Evolutionary conservation across 2,329 filamentous ascomycete genomes (phyloP), one percentile per base, ranked within the genome.

Genomic region (Cytospora leucostoma): DNA sequence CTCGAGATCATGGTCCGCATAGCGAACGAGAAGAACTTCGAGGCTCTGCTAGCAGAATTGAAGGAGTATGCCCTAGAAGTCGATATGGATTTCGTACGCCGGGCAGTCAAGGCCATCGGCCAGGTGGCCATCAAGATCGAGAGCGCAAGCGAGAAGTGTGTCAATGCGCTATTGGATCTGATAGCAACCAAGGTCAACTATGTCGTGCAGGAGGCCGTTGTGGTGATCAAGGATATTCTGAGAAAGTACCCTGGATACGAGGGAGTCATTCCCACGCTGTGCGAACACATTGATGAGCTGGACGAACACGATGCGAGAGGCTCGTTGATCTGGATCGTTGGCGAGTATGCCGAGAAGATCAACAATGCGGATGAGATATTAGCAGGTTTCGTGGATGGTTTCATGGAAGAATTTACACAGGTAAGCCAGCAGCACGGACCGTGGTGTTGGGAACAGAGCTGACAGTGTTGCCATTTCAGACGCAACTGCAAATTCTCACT

Each of bases 121-220:
- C 95, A 99, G 76, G 94, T 96, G 47, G 95, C 95, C 34, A 98
- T 99, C 80, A 99, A 99, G 83, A 97, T 99, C 68, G 95, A 98
- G 76, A 88, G 87, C 69, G 92, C 94, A 4, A 95, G 92, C 73
- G 94, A 97, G 77, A 96, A 94, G 76, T 98, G 95, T 68, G 95
- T 99, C 66, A 96, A 96, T 71, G 91, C 93, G 0, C 81, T 99
- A 37, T 83, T 98, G 67, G 95, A 99, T 71, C 82, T 99, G 54
- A 97, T 99, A 74, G 91, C 94, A 67, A 97, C 93, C 65, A 98
- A 98, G 79, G 94, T 98, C 76, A 97, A 97, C 80, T 99, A 99
- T 73, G 95, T 99, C 56, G 95, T 99, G 12, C 95, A 99, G 76
- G 95, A 99, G 78, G 94, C 95, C 0, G 89, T 98, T 66, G 92